Evolutionary conservation across 164 flowering plant genomes (phyloP), one percentile per base, ranked within the genome.

Genomic region (Piper longum): DNA sequence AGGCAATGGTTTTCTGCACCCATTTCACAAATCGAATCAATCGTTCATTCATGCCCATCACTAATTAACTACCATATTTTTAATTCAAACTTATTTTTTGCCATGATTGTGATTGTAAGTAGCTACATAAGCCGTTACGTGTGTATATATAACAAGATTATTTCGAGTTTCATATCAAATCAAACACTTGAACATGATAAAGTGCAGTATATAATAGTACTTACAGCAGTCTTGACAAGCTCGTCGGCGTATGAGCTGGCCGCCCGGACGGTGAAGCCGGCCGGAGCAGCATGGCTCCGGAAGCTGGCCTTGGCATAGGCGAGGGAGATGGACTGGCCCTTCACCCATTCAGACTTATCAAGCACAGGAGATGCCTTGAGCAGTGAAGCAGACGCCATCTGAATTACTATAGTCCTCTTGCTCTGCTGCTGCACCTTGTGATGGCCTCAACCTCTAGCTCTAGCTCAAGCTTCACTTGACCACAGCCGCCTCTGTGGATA

Each of bases 171-270:
- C 36, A 26, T 26, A 26, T 26, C 36, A 26, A 26, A 26, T 26
- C 36, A 26, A 13, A 54, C 16, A 11, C 8, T 11, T 54, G 16
- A 4, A 16, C 56, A 4, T 16, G 44, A 12, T 9, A 26, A 26
- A 26, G 36, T 26, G 36, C 36, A 26, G 36, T 26, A 26, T 26
- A 26, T 26, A 26, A 26, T 26, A 26, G 1, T 1, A 70, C 85
- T 41, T 80, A 91, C 97, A 75, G 96, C 96, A 11, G 96, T 91
- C 73, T 91, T 88, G 77, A 91, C 76, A 54, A 91, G 96, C 82
- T 91, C 97, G 71, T 91, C 96, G 2, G 87, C 82, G 43, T 88
- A 54, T 92, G 69, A 44, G 36, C 36, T 26, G 36, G 36, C 36
- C 80, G 95, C 93, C 0, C 91, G 78, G 60, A 88, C 64, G 69